Evolutionary conservation across 345 rosid species (phyloP).

Genomic region (Schrenkiella parvula): DNA sequence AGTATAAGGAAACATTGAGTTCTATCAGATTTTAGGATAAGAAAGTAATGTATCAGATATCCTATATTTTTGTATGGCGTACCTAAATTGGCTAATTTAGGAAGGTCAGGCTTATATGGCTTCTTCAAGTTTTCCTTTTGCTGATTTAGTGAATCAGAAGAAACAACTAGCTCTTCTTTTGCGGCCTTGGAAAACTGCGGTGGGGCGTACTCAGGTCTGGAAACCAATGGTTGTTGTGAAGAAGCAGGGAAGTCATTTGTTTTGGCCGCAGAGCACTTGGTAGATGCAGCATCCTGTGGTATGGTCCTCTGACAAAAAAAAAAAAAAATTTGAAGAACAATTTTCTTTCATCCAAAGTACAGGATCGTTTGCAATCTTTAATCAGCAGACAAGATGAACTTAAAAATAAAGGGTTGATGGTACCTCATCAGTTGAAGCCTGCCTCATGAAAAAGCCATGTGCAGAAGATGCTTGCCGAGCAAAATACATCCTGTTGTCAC

Average conservation of each 20-base stretch:
- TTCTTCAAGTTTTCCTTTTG: conserved; percentile 15
- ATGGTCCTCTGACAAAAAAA: conserved; percentile 17
- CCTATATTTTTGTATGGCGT: background rate
- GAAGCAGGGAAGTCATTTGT: conserved; percentile 13
- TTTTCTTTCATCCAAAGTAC: background rate
- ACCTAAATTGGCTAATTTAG: conserved; percentile 46
- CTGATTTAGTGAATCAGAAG: conserved; percentile 5
- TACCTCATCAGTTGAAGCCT: conserved; percentile 47
- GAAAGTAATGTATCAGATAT: background rate
- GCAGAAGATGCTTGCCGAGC: conserved; percentile 63
- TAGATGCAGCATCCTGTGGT: conserved; percentile 23
- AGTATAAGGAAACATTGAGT: background rate
- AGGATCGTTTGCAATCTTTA: background rate
- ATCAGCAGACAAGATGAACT: background rate
- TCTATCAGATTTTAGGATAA: background rate
- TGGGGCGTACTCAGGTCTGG: conserved; percentile 39
- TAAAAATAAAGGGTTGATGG: background rate
- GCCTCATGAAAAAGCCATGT: conserved; percentile 77
- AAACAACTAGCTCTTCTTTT: conserved; percentile 7
- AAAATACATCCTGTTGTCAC: conserved; percentile 50
- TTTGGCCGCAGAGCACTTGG: conserved; percentile 24
- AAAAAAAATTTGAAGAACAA: background rate
- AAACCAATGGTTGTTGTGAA: conserved; percentile 38
- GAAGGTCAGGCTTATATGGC: conserved; percentile 34
- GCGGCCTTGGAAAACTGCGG: conserved; percentile 47